phyloP scores from a whole-genome alignment of 768 basidiomycete species.

The Strobilomyces dryophilus region DNA sequence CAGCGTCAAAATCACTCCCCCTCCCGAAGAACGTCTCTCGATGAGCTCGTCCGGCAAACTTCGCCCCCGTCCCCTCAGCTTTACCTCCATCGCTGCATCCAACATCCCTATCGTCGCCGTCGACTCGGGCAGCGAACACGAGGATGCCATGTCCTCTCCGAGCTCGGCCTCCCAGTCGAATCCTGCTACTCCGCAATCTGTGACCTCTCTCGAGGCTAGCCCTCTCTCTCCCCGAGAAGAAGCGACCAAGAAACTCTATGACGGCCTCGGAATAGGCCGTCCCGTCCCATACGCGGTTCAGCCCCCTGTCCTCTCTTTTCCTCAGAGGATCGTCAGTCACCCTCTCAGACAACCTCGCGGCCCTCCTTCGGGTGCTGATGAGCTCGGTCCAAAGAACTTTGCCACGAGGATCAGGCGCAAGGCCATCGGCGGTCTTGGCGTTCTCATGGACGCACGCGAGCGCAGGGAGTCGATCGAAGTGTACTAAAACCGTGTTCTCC shows the following conservation, averaged over 20 bases:
- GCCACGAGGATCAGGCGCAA: conserved; percentile 80
- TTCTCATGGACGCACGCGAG: conserved; percentile 78
- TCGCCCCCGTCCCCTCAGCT: conserved; percentile 68
- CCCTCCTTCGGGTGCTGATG: conserved; percentile 82
- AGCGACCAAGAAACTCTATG: conserved; percentile 81
- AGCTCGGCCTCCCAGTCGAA: conserved; percentile 64
- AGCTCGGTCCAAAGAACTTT: conserved; percentile 86
- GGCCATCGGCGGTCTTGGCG: conserved; percentile 77
- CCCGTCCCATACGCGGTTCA: conserved; percentile 40
- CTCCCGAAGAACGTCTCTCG: conserved; percentile 55
- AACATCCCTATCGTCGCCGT: conserved; percentile 48
- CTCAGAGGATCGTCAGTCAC: conserved; percentile 59
- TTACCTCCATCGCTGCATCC: conserved; percentile 47
- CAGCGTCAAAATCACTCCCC: conserved; percentile 69
- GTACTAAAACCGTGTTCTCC: conserved; percentile 42
- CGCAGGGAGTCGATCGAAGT: conserved; percentile 71
- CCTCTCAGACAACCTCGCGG: conserved; percentile 84
- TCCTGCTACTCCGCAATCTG: conserved; percentile 72
- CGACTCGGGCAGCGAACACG: conserved; percentile 53
- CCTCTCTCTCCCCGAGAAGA: conserved; percentile 85
- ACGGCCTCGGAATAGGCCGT: conserved; percentile 83
- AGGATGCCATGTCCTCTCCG: conserved; percentile 52
- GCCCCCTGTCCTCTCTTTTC: conserved; percentile 25
- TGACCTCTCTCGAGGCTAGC: conserved; percentile 47
- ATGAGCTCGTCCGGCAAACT: conserved; percentile 30